A percentile compares a stretch with the other conserved stretches of the same genome.
phyloP scores from a whole-genome alignment of 768 basidiomycete genomes.

The Suillus subaureus region DNA sequence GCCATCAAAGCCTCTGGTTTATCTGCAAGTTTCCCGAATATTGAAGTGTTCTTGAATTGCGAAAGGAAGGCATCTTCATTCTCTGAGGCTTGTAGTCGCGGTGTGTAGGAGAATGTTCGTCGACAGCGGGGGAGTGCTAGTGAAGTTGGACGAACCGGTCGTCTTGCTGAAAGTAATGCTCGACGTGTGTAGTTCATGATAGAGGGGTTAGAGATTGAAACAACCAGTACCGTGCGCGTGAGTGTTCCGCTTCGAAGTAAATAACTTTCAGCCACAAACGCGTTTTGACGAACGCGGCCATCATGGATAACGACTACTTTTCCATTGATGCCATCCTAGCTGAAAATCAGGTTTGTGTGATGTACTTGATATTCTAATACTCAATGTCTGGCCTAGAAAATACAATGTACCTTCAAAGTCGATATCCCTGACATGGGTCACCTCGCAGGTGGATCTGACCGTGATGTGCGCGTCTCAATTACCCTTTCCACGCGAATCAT shows the following conservation, averaged over 20 bases:
- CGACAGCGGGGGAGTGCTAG: constrained; percentile 15
- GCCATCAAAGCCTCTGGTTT: constrained; percentile 54
- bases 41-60: constrained; percentile 46
- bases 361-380: background rate
- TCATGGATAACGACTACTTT: constrained; percentile 92
- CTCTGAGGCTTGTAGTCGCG: constrained; percentile 35
- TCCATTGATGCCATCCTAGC: constrained; percentile 90
- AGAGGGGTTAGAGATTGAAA: background rate
- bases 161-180: constrained; percentile 17
- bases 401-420: constrained; percentile 91
- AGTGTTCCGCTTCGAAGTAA: background rate
- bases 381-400: constrained; percentile 55
- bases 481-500: background rate
- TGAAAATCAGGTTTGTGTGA: constrained; percentile 73
- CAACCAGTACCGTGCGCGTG: background rate
- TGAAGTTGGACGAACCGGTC: constrained; percentile 18
- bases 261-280: constrained; percentile 23
- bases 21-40: constrained; percentile 50
- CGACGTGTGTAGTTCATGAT: constrained; percentile 27
- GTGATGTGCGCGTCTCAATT: constrained; percentile 58
- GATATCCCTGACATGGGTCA: constrained; percentile 87
- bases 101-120: constrained; percentile 35
- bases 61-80: constrained; percentile 36
- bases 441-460: constrained; percentile 82
- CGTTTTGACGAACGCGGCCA: constrained; percentile 12